Conservation (phyloP, 2,329 filamentous ascomycete species). For the Ceratocystis papillata region DNA sequence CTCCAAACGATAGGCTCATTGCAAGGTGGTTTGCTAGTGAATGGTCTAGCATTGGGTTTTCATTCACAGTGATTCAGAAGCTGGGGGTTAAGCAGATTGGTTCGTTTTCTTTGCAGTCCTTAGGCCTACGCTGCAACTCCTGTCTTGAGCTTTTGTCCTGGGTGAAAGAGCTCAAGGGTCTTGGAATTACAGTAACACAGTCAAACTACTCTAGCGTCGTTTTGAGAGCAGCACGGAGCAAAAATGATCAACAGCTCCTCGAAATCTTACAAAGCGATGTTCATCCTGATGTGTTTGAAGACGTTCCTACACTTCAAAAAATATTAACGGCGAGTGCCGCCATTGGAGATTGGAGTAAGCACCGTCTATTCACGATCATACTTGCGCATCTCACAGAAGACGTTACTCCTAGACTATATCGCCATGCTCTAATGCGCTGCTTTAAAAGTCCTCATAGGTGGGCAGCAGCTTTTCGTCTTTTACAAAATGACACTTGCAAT, state of each 20-base stretch:
- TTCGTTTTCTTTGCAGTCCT: conserved; percentile 63
- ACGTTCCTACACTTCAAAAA: conserved; percentile 34
- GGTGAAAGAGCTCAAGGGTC: conserved; percentile 27
- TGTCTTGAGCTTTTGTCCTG: conserved; percentile 13
- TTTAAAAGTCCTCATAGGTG: conserved; percentile 28
- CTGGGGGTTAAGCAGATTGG: conserved; percentile 64
- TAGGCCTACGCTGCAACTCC: conserved; percentile 47
- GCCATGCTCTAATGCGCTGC: conserved; percentile 28
- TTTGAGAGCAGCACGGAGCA: conserved; percentile 49
- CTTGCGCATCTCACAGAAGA: conserved; percentile 29
- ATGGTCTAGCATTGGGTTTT: conserved; percentile 60
- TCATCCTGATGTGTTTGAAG: conserved; percentile 47
- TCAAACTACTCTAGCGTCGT: conserved; percentile 57
- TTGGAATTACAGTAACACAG: conserved; percentile 51
- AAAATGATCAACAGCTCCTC: conserved; percentile 41
- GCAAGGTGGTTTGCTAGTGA: conserved; percentile 68
- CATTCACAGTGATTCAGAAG: conserved; percentile 57
- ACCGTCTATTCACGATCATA: conserved; percentile 38
- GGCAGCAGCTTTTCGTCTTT: conserved; percentile 27
- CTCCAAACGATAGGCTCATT: conserved; percentile 55
- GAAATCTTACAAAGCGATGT: conserved; percentile 41
- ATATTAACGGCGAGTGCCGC: conserved; percentile 32
- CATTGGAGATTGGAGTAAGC: conserved; percentile 33
- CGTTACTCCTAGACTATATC: conserved; percentile 25
- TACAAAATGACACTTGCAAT: conserved; percentile 13